Percentiles rank a stretch among this genome's conserved stretches.
phyloP scores from a whole-genome alignment of 2,329 filamentous ascomycete species.

The Colletotrichum spinosum region DNA sequence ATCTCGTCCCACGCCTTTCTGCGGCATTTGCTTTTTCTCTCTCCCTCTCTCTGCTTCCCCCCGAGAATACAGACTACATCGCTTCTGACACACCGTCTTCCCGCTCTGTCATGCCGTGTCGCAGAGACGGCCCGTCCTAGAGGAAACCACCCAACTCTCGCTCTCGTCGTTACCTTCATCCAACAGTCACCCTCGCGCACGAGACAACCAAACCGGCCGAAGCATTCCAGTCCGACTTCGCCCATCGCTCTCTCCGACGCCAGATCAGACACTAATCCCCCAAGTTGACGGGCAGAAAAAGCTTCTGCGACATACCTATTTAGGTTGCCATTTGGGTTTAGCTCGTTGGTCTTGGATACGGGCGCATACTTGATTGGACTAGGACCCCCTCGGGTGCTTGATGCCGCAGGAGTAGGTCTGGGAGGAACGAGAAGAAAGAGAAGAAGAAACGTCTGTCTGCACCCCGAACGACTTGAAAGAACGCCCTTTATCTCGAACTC shows the following conservation, averaged over 20 bases:
- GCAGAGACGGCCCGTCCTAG: constrained; percentile 15
- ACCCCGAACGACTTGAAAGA: constrained; percentile 22
- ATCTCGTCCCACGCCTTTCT: constrained; percentile 29
- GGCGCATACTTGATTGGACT: constrained; percentile 31
- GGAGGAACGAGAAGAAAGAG: neutral
- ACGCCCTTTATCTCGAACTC: constrained; percentile 5
- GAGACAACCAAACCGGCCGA: constrained; percentile 20
- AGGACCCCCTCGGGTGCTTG: constrained; percentile 8
- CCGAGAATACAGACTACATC: constrained; percentile 16
- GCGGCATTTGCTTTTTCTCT: constrained; percentile 35
- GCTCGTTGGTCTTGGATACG: constrained; percentile 21
- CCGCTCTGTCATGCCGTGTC: constrained; percentile 32
- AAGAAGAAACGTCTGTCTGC: constrained; percentile 21
- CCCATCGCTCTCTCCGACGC: constrained; percentile 11
- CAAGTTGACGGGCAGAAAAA: neutral
- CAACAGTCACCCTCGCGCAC: neutral
- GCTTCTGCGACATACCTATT: constrained; percentile 31
- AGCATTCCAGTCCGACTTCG: constrained; percentile 25
- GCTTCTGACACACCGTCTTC: constrained; percentile 16
- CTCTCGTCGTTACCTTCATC: neutral
- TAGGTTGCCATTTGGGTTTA: constrained; percentile 32
- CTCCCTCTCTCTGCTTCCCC: constrained; percentile 28
- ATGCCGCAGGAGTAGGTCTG: constrained; percentile 7
- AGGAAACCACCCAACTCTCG: constrained; percentile 15
- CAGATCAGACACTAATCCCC: constrained; percentile 16